phyloP scores from a whole-genome alignment of 2,329 filamentous ascomycete species.

The Xylariaceae sp. region DNA sequence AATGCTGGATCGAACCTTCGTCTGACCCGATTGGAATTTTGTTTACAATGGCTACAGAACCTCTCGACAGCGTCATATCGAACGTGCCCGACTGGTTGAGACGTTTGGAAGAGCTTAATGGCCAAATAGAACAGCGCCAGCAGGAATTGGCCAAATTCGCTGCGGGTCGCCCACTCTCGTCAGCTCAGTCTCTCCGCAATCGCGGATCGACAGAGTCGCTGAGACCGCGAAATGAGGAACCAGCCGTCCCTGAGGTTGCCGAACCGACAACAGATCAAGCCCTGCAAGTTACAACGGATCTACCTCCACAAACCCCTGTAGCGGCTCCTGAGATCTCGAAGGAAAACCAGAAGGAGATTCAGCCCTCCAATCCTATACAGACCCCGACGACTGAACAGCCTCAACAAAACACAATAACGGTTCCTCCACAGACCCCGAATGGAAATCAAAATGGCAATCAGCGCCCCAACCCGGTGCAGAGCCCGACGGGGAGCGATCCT shows the following conservation, averaged over 20 bases:
- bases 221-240: constrained; percentile 43
- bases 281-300: constrained; percentile 4
- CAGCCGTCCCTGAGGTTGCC: constrained; percentile 20
- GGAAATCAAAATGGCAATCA: constrained; percentile 10
- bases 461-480: constrained; percentile 23
- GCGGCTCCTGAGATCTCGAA: constrained; percentile 15
- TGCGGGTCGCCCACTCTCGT: constrained; percentile 29
- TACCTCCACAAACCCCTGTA: constrained; percentile 5
- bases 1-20: not conserved
- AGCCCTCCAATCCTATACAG: constrained; percentile 23
- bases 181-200: constrained; percentile 43
- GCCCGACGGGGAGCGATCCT: constrained; percentile 32
- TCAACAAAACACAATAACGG: not conserved
- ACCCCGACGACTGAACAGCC: constrained; percentile 19
- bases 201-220: constrained; percentile 51
- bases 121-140: constrained; percentile 58
- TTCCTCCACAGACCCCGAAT: constrained; percentile 13
- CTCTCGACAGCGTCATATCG: constrained; percentile 48
- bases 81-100: constrained; percentile 57
- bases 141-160: constrained; percentile 50
- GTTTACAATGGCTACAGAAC: constrained; percentile 45
- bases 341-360: constrained; percentile 21
- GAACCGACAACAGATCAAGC: constrained; percentile 15
- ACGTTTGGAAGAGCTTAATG: constrained; percentile 55
- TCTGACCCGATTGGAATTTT: constrained; percentile 6